Evolutionary conservation across 2,329 filamentous ascomycete genomes (phyloP), one percentile per base, ranked within the genome.

Genomic region (Penicillium griseofulvum): DNA sequence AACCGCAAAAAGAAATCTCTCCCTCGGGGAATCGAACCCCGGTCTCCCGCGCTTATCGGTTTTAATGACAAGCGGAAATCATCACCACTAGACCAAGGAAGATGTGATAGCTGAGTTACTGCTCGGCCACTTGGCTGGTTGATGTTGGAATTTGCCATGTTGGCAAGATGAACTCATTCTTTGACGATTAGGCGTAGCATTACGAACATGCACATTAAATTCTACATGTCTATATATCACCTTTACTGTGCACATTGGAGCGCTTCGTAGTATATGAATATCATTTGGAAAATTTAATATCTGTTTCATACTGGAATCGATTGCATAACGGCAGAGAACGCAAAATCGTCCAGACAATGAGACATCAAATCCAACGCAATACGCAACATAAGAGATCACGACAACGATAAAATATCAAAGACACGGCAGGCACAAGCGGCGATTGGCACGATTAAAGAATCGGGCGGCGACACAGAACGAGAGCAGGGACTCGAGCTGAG

Each of bases 11-110:
- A 65, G 36, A 67, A 70, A 66, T 67, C 65, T 65, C 65, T 68
- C 69, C 67, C 68, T 65, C 62, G 63, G 63, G 67, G 70, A 70
- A 72, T 72, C 69, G 68, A 71, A 72, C 68, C 67, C 66, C 67
- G 70, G 71, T 69, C 69, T 68, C 64, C 70, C 69, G 71, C 68
- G 69, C 69, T 68, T 61, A 58, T 61, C 56, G 42, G 59, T 61
- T 6, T 57, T 66, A 63, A 57, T 71, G 70, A 71, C 69, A 72
- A 71, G 68, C 69, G 71, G 69, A 72, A 68, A 71, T 71, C 70
- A 72, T 71, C 69, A 72, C 70, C 68, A 72, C 70, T 72, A 72
- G 68, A 71, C 69, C 70, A 71, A 65, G 63, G 63, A 65, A 65
- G 63, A 65, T 54, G 29, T 60, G 55, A 47, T 22, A n/a, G n/a